phyloP scores from a whole-genome alignment of 768 basidiomycete genomes.

The Russula olivacea region DNA sequence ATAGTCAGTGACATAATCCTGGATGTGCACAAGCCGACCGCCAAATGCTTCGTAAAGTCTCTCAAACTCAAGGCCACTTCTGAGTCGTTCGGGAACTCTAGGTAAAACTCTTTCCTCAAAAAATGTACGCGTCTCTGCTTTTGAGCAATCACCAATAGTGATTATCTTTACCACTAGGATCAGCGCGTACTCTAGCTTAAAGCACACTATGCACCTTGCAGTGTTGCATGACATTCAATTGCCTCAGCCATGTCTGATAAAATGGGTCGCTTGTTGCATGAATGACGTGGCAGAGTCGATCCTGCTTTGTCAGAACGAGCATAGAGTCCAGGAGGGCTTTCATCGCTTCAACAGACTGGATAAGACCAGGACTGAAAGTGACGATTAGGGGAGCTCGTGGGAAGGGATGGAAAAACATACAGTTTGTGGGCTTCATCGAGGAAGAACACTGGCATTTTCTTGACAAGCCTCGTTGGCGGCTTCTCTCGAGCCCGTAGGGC shows the following conservation, averaged over 20 bases:
- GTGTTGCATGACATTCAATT: slow-evolving; percentile 75
- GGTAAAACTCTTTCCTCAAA: slow-evolving; percentile 60
- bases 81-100: slow-evolving; percentile 61
- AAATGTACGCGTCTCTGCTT: slow-evolving; percentile 60
- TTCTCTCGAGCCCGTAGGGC: slow-evolving; percentile 32
- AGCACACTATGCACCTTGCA: slow-evolving; percentile 50
- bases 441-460: slow-evolving; percentile 76
- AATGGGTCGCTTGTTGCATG: slow-evolving; percentile 81
- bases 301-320: slow-evolving; percentile 84
- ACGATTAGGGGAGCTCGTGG: background rate
- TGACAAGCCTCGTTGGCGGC: slow-evolving; percentile 37
- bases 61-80: slow-evolving; percentile 57
- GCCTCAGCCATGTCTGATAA: slow-evolving; percentile 78
- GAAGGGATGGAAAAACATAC: slow-evolving; percentile 36
- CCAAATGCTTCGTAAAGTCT: slow-evolving; percentile 73
- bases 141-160: slow-evolving; percentile 74
- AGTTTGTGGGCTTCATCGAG: slow-evolving; percentile 84
- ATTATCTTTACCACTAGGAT: slow-evolving; percentile 46
- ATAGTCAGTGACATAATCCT: slow-evolving; percentile 73
- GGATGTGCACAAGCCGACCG: slow-evolving; percentile 78
- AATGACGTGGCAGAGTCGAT: slow-evolving; percentile 75
- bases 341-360: slow-evolving; percentile 75
- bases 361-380: slow-evolving; percentile 54
- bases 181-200: background rate
- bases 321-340: slow-evolving; percentile 80